phyloP scores from a whole-genome alignment of 176 grass and related monocot species.

The Aegilops speltoides region DNA sequence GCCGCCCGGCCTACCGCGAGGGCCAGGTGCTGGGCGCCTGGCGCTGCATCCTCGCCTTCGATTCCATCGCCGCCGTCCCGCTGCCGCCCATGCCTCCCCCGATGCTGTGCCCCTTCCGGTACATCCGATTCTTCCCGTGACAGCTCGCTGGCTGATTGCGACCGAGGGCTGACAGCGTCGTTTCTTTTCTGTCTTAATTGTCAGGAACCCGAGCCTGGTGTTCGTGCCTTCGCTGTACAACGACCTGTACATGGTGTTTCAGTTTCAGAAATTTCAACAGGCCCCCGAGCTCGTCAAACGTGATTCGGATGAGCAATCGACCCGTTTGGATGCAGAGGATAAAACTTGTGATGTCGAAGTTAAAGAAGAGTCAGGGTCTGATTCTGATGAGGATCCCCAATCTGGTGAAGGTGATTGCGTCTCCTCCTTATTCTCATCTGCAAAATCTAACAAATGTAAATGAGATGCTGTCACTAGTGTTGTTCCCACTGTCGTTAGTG shows the following conservation, averaged over 20 bases:
- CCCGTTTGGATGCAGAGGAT: neutral
- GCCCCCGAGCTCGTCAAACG: neutral
- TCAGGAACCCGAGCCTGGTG: slow-evolving; percentile 53
- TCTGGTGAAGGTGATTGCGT: slow-evolving; percentile 33
- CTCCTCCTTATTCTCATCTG: neutral
- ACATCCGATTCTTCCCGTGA: neutral
- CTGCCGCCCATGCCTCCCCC: slow-evolving; percentile 33
- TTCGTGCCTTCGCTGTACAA: slow-evolving; percentile 38
- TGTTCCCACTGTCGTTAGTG: neutral
- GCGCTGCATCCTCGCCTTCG: slow-evolving; percentile 58
- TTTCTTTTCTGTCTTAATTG: neutral
- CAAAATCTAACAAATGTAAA: neutral
- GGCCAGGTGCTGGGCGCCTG: slow-evolving; percentile 39
- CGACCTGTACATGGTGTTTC: slow-evolving; percentile 46
- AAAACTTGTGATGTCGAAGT: slow-evolving; percentile 17
- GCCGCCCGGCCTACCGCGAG: slow-evolving; percentile 42
- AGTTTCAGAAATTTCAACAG: slow-evolving; percentile 18
- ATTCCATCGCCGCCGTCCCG: slow-evolving; percentile 30
- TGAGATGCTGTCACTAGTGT: neutral
- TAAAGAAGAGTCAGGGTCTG: slow-evolving; percentile 16
- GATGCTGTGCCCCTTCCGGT: slow-evolving; percentile 26
- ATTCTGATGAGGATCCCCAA: slow-evolving; percentile 21
- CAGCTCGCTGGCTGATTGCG: neutral
- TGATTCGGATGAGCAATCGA: neutral
- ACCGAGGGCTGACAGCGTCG: neutral